Evolutionary conservation across 306 rosid genomes (phyloP), one percentile per base, ranked within the genome.

Genomic region (Bauhinia variegata): DNA sequence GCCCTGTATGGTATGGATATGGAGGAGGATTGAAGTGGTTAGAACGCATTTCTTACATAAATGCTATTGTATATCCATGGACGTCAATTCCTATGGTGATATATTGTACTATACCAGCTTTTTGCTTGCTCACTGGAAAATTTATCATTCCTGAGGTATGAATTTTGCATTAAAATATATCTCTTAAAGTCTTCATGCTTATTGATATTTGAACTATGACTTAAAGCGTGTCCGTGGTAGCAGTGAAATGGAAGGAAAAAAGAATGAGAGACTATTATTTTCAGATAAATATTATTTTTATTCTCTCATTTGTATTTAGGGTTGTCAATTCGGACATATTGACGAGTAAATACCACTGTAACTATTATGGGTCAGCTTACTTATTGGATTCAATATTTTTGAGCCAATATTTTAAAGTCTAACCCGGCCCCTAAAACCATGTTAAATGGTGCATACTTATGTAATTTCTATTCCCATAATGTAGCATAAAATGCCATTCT

Each of bases 1-100:
- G 90, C 53, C 96, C 96, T 71, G 71, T 89, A 39, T 89, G 96
- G 96, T 78, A 89, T 48, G 96, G 90, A 59, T 89, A 86, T 75
- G 86, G 86, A 44, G 92, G 88, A 30, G 92, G 96, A 56, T 51
- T 89, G 19, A 89, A 86, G 78, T 78, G 84, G 81, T 56, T 84
- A 46, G 87, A 84, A 65, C 83, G 90, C 6, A 18, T 89, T 57
- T 80, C 92, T 51, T 89, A 89, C 67, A 71, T 86, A 65, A 89
- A 86, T 77, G 84, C 90, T 15, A 80, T 78, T 16, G 28, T 84
- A 8, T 89, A 84, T 81, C 96, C 96, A 8, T 86, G 76, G 87
- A 86, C 92, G 18, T 86, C 92, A 4, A 80, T 89, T 58, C 96
- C 96, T 39, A 55, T 89, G 51, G 52, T 89, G 17, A 85, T 83